phyloP scores from a whole-genome alignment of 169 alveolate genomes.

The Plasmodium gaboni region DNA sequence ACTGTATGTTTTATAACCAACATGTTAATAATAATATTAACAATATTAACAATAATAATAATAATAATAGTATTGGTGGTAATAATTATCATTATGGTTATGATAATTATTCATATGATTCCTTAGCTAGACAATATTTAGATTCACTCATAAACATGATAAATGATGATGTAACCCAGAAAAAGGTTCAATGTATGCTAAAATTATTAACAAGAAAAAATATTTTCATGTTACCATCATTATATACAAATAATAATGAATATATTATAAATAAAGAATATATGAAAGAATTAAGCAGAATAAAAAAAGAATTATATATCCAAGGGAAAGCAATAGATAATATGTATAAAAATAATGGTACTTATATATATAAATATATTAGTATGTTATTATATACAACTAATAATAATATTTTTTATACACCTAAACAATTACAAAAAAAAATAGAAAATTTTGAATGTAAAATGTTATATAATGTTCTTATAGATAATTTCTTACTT shows the following conservation, averaged over 20 bases:
- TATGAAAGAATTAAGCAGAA: slow-evolving; percentile 9
- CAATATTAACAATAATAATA: no score
- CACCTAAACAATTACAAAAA: slow-evolving; percentile 37
- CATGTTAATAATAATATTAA: no score
- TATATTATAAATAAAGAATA: slow-evolving; percentile 2
- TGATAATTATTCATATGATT: not conserved
- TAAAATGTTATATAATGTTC: slow-evolving; percentile 29
- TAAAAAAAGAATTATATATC: slow-evolving; percentile 35
- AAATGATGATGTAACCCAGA: not conserved
- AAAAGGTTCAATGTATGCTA: slow-evolving; percentile 30
- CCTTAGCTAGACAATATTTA: slow-evolving; percentile 6
- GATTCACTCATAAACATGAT: slow-evolving; percentile 12
- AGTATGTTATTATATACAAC: slow-evolving; percentile 43
- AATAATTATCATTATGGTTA: not conserved
- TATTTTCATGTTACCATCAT: slow-evolving; percentile 28
- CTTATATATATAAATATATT: slow-evolving; percentile 29
- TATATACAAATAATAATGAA: slow-evolving; percentile 2
- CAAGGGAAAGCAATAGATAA: slow-evolving; percentile 54
- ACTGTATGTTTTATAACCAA: no score
- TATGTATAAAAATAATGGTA: slow-evolving; percentile 25
- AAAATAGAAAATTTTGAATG: slow-evolving; percentile 40
- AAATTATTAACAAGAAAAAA: slow-evolving; percentile 26
- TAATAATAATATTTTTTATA: slow-evolving; percentile 25
- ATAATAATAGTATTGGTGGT: no score
- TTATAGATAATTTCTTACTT: slow-evolving; percentile 39